Base-by-base conservation (phyloP, 768 basidiomycete species). In the Lactarius trivialis region DNA sequence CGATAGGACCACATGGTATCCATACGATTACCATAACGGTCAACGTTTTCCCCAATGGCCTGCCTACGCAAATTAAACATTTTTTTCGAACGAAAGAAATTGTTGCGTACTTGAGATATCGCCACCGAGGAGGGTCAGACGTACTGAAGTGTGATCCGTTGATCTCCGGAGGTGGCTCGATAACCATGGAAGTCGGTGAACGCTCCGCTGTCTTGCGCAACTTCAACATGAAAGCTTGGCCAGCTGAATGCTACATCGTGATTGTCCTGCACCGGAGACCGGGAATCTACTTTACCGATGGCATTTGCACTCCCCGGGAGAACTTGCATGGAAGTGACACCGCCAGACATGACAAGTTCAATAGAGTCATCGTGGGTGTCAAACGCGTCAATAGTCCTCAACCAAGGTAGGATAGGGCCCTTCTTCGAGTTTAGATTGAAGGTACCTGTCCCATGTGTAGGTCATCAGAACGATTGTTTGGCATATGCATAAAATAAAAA, bases 221-320 rank as follows among this genome's bases (percentile, higher is more conserved):
- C 72, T 97, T 97, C 68, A 95, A 80, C 69, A 91, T 79, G 70
- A 92, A 93, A 0, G 93, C 89, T 71, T 95, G 91, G 5, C 93
- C 93, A 55, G 89, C 93, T 91, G 17, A 39, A 57, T 28, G 48
- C 15, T 12, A 34, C 24, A 49, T 30, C 9, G 3, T 45, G 39
- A 39, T 5, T 77, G 64, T 4, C 58, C 65, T n/a, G n/a, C 37
- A 41, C 33, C 41, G 11, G 11, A 17, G 9, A 11, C 21, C 24
- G 15, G 5, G 7, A 12, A 70, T 70, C 4, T 19, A 9, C 24
- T 55, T 28, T 67, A 88, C 90, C 90, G 54, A 92, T 89, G 43
- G 82, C 84, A 73, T 91, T 89, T 30, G 72, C 81, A 58, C 82
- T 85, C 7, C 92, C 93, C 9, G 93, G 90, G 4, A 94, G 75